Evolutionary conservation across 2,329 filamentous ascomycete species (phyloP).

Genomic region (Blumeria graminis): DNA sequence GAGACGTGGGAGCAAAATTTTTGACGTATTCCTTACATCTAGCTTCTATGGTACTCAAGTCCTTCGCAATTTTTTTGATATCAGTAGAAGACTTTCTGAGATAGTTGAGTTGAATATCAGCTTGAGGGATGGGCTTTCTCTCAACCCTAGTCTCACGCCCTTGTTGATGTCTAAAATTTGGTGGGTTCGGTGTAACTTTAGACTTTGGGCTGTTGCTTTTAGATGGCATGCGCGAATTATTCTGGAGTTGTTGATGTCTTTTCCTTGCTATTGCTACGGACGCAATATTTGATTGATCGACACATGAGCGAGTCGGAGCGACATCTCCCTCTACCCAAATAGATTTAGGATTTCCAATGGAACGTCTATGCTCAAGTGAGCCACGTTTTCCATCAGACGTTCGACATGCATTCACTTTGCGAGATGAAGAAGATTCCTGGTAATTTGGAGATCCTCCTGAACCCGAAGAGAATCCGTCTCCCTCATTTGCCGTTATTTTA

Average conservation of each 20-base stretch:
- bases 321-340: slow-evolving; percentile 11
- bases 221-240: slow-evolving; percentile 2
- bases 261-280: slow-evolving; percentile 8
- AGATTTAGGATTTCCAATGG: not conserved
- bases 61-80: slow-evolving; percentile 40
- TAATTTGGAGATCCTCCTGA: not conserved
- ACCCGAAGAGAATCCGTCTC: not conserved
- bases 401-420: not conserved
- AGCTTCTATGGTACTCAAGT: slow-evolving; percentile 62
- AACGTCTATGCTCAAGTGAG: not conserved
- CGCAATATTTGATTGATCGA: slow-evolving; percentile 13
- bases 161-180: slow-evolving; percentile 19
- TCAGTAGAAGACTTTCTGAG: slow-evolving; percentile 4
- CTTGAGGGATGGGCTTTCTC: slow-evolving; percentile 19
- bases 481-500: not conserved
- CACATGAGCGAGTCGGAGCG: slow-evolving; percentile 6
- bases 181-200: not conserved
- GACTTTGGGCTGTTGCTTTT: not conserved
- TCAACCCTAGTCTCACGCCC: slow-evolving; percentile 21
- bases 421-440: not conserved
- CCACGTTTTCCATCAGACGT: not conserved
- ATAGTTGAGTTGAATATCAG: slow-evolving; percentile 8
- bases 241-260: slow-evolving; percentile 6
- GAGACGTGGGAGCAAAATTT: slow-evolving; percentile 27
- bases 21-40: slow-evolving; percentile 72